phyloP scores from a whole-genome alignment of 2,329 filamentous ascomycete genomes.

The Diaporthe sp. region DNA sequence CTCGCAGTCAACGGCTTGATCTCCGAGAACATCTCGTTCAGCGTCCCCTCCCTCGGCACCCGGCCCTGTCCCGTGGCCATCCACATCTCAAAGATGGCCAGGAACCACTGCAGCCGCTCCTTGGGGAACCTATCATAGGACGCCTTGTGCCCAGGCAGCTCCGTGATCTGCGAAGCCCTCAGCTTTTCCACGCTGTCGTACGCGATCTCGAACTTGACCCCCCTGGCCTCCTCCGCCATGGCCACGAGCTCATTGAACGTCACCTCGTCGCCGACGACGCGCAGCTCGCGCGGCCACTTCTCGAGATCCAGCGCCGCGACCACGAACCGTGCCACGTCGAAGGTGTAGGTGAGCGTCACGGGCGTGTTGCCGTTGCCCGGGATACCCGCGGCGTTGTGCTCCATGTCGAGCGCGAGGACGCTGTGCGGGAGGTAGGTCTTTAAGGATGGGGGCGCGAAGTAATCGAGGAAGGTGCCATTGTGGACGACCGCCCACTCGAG shows the following conservation, averaged over 20 bases:
- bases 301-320: conserved; percentile 54
- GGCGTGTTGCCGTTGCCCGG: conserved; percentile 60
- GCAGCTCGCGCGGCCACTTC: conserved; percentile 56
- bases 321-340: conserved; percentile 62
- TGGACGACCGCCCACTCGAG: conserved; percentile 55
- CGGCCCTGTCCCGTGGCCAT: not conserved
- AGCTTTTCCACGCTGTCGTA: not conserved
- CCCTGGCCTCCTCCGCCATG: conserved; percentile 53
- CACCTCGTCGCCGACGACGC: conserved; percentile 54
- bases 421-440: conserved; percentile 54
- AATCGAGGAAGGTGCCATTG: conserved; percentile 61
- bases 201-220: not conserved
- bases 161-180: not conserved
- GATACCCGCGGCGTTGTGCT: conserved; percentile 58
- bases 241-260: conserved; percentile 59
- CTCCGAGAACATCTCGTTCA: conserved; percentile 11
- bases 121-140: conserved; percentile 1
- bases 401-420: conserved; percentile 58
- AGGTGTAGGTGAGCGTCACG: conserved; percentile 61
- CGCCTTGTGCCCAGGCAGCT: not conserved
- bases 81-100: conserved; percentile 22
- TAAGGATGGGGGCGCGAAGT: conserved; percentile 54
- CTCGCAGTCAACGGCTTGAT: not conserved
- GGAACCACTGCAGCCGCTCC: conserved; percentile 16
- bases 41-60: not conserved